Evolutionary conservation across 371 early-diverging fungal species (phyloP).

Genomic region (Mucor plumbeus): DNA sequence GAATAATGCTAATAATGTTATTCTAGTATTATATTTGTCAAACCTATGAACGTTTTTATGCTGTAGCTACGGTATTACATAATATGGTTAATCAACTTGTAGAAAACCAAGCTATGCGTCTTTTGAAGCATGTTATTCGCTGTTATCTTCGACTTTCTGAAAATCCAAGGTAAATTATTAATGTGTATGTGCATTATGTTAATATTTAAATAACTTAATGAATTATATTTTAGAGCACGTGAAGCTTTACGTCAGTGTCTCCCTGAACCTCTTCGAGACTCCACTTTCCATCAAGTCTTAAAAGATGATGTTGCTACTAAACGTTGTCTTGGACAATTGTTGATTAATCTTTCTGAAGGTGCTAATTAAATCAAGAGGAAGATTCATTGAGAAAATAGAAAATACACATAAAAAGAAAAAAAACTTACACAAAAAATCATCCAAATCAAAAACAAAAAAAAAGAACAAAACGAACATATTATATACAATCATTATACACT

Average conservation of each 20-base stretch:
- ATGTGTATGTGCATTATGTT: background rate
- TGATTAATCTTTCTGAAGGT: slow-evolving; percentile 67
- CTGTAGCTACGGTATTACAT: slow-evolving; percentile 94
- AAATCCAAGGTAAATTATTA: slow-evolving; percentile 70
- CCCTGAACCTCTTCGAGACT: slow-evolving; percentile 84
- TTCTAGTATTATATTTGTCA: slow-evolving; percentile 89
- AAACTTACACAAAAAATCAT: background rate
- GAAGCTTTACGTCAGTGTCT: slow-evolving; percentile 89
- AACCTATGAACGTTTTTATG: slow-evolving; percentile 97
- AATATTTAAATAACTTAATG: background rate
- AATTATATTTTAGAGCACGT: slow-evolving; percentile 62
- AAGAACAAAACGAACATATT: slow-evolving; percentile 1
- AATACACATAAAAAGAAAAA: background rate
- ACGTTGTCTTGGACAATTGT: slow-evolving; percentile 68
- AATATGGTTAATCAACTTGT: slow-evolving; percentile 94
- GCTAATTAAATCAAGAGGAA: slow-evolving; percentile 21
- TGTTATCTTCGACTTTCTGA: slow-evolving; percentile 95
- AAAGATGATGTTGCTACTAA: slow-evolving; percentile 89
- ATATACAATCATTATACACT: background rate
- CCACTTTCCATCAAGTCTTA: slow-evolving; percentile 76
- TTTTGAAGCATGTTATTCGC: slow-evolving; percentile 94
- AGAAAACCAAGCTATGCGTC: slow-evolving; percentile 81
- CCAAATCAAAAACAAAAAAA: background rate
- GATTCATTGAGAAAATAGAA: background rate
- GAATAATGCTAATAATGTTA: slow-evolving; percentile 3